A percentile compares a stretch with the other conserved stretches of the same genome.
These are phyloP conservation scores for Thermomucor indicae-seudaticae DNA, from an alignment of 371 early-diverging fungal species.

Conservation along the genomic window DNA sequence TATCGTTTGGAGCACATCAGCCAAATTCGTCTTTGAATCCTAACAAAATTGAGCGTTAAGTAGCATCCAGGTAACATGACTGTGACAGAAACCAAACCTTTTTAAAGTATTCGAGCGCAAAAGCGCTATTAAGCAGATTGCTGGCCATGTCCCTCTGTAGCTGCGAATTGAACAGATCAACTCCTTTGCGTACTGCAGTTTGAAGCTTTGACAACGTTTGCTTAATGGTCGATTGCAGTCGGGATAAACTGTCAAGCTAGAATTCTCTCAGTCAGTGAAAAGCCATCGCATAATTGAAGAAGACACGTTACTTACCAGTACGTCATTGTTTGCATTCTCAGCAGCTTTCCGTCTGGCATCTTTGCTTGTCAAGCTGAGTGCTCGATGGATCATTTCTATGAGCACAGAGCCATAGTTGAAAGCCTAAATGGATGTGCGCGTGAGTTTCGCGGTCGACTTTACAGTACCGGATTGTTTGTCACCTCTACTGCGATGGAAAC, in stretches of 20 bases:
- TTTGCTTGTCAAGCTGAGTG: constrained; percentile 33
- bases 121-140: constrained; percentile 15
- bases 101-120: constrained; percentile 9
- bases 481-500: constrained; percentile 30
- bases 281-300: background rate
- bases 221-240: constrained; percentile 20
- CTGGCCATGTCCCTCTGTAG: constrained; percentile 32
- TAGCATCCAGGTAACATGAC: background rate
- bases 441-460: background rate
- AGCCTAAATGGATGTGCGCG: constrained; percentile 13
- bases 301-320: constrained; percentile 18
- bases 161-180: constrained; percentile 26
- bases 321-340: constrained; percentile 20
- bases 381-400: constrained; percentile 30
- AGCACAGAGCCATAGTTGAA: constrained; percentile 36
- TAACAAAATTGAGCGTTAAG: constrained; percentile 1
- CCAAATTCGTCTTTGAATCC: constrained; percentile 17
- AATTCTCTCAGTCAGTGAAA: background rate
- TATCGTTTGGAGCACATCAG: constrained; percentile 25
- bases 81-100: background rate
- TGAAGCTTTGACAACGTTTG: constrained; percentile 20
- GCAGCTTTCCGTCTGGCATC: constrained; percentile 37
- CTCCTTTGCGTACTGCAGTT: constrained; percentile 17
- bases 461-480: background rate
- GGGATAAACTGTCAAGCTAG: constrained; percentile 9